Evolutionary conservation across 1,284 basidiomycete species (phyloP), one percentile per base, ranked within the genome.

Genomic region (Cryptococcus floricola): DNA sequence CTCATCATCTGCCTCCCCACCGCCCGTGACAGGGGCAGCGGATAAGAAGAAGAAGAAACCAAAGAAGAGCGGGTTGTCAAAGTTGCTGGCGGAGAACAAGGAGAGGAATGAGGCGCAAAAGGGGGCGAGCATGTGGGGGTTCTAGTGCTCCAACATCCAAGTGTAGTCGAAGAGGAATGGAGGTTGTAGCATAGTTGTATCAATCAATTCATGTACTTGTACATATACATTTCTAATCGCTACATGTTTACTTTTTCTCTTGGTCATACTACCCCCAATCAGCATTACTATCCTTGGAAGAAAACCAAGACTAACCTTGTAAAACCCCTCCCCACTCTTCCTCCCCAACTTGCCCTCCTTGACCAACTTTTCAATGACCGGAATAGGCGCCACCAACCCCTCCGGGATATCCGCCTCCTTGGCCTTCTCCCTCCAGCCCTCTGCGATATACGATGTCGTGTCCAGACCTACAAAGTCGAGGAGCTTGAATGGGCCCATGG

Each of bases 401-500:
- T 74, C 68, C 12, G 73, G 74, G 59, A 81, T 79, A 66, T 75
- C 60, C 12, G 75, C 77, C 9, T 66, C 56, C 44, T 75, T 77
- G 27, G 80, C 77, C 52, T 79, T 77, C 52, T 81, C 77, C 42
- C 79, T 70, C 82, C 82, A 84, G 56, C 82, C 82, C 50, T 72
- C 64, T 25, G 80, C 73, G 61, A 84, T 83, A 71, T 80, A 76
- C n/a, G 70, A 70, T 28, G 74, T 72, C 18, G 76, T 78, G 61
- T 77, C 76, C 69, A 83, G 73, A 41, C 81, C 81, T 44, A 82
- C 79, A 54, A 81, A 79, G 68, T 83, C 82, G 31, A 80, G 77
- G 9, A 84, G 76, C 69, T 83, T 80, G 64, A 83, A 79, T 27
- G 82, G 82, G 62, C 81, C 27, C 18, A 39, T 14, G n/a, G 19